These are phyloP conservation scores for Mucor piriformis DNA, from an alignment of 371 early-diverging fungal species.

Conservation along the genomic window DNA sequence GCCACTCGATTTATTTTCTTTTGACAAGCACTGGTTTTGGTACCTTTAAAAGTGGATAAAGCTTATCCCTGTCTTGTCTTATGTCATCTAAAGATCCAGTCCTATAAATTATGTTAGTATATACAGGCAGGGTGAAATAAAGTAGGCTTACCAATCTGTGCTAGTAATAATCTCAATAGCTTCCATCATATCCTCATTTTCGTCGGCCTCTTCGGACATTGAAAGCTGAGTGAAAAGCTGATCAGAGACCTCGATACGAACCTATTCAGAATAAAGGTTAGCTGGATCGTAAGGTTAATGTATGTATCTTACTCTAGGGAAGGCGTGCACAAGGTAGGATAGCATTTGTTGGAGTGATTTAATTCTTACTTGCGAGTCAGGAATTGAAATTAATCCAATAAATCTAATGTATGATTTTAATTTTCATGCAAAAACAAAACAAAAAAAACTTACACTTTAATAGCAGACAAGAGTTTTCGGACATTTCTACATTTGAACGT, in stretches of 20 bases:
- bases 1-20: constrained; percentile 21
- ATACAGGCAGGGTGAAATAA: no score
- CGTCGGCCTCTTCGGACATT: constrained; percentile 36
- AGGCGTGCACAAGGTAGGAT: constrained; percentile 52
- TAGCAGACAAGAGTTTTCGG: constrained; percentile 46
- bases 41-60: constrained; percentile 40
- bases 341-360: constrained; percentile 53
- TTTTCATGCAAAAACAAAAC: not conserved
- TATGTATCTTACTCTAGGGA: constrained; percentile 45
- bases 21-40: constrained; percentile 37
- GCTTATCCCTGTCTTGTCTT: constrained; percentile 34
- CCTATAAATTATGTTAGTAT: constrained; percentile 20
- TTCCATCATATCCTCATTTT: constrained; percentile 35
- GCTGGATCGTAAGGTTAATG: not conserved
- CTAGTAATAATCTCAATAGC: constrained; percentile 48
- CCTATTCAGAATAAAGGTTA: constrained; percentile 23
- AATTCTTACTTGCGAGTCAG: constrained; percentile 28
- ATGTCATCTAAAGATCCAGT: constrained; percentile 27
- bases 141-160: constrained; percentile 47
- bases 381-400: constrained; percentile 39
- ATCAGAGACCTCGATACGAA: constrained; percentile 53
- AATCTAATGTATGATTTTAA: constrained; percentile 22
- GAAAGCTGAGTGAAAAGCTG: constrained; percentile 54
- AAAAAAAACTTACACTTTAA: constrained; percentile 47
- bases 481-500: constrained; percentile 44